Evolutionary conservation across 257 asterid species (phyloP), one percentile per base, ranked within the genome.

Genomic region (Przewalskia tangutica): DNA sequence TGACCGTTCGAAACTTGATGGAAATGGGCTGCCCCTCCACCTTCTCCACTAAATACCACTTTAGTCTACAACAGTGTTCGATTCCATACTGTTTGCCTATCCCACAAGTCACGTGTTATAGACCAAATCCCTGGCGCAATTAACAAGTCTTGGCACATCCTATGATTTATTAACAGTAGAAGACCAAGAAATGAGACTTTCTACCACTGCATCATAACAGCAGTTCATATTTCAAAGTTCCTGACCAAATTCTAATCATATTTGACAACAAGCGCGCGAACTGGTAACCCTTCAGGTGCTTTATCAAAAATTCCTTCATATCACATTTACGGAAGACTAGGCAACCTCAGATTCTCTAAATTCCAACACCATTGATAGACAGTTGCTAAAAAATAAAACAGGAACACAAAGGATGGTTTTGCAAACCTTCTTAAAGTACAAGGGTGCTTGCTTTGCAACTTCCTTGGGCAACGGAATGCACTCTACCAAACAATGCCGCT

Each of bases 401-500:
- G 42, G 4, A 2, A 11, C 36, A 46, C 9, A 48, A 16, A 48
- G 53, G 4, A 48, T 73, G 20, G 42, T 20, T 12, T 20, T 48
- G 17, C 86, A 79, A 42, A 94, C 99, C 99, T 95, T 94, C 91
- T 95, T 95, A 88, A 92, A 95, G 88, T 92, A 95, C 56, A 92
- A 86, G 68, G 99, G 98, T 51, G 94, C 99, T 89, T 94, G 97
- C 86, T 92, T 93, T 7, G 97, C 98, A 50, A 91, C 65, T 79
- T 91, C 91, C 44, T 81, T 93, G 53, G 99, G 93, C 88, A 95
- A 32, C 85, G 99, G 99, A 40, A 95, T 80, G 46, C 99, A 95
- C 89, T 95, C 99, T 34, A 95, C 90, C 90, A 95, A 79, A 81
- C 98, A 95, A 87, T 95, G 99, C 65, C 97, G 93, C 54, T 87